These are phyloP conservation scores for Rhodamnia rubescens DNA, from an alignment of 345 rosid species.

Conservation along the genomic window DNA sequence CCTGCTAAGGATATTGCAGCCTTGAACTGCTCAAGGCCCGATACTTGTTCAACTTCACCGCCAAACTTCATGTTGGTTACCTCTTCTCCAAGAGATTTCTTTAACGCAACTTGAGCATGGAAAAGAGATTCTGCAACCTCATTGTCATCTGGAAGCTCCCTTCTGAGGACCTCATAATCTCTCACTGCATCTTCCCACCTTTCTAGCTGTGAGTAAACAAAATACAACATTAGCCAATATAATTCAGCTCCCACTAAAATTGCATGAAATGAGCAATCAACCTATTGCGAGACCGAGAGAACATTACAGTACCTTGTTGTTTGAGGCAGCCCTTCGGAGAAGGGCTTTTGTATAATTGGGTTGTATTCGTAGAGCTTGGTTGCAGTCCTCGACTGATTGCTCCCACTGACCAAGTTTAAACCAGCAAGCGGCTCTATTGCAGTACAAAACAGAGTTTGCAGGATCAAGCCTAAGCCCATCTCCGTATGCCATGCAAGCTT, in stretches of 20 bases:
- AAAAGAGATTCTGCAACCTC: conserved; percentile 82
- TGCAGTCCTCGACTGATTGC: conserved; percentile 70
- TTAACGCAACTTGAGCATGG: conserved; percentile 87
- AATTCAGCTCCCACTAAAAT: background rate
- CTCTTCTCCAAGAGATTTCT: conserved; percentile 87
- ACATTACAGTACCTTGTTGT: conserved; percentile 46
- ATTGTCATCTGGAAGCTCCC: conserved; percentile 69
- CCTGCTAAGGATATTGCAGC: conserved; percentile 78
- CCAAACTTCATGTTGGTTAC: conserved; percentile 91
- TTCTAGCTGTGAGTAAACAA: conserved; percentile 47
- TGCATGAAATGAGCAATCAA: background rate
- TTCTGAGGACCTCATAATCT: conserved; percentile 77
- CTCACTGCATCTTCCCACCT: conserved; percentile 85
- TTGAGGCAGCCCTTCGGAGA: conserved; percentile 80
- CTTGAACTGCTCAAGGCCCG: conserved; percentile 59
- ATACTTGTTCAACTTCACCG: conserved; percentile 84
- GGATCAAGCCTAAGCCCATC: conserved; percentile 90
- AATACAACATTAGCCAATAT: background rate
- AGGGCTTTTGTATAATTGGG: conserved; percentile 76
- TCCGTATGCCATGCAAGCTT: conserved; percentile 82
- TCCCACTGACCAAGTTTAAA: conserved; percentile 78
- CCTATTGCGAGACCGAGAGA: background rate
- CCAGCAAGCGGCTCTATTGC: conserved; percentile 94
- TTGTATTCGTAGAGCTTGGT: conserved; percentile 55
- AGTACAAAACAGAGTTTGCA: conserved; percentile 61